Evolutionary conservation across 805 yeast genomes (phyloP).

Genomic region (Candida wancherniae): DNA sequence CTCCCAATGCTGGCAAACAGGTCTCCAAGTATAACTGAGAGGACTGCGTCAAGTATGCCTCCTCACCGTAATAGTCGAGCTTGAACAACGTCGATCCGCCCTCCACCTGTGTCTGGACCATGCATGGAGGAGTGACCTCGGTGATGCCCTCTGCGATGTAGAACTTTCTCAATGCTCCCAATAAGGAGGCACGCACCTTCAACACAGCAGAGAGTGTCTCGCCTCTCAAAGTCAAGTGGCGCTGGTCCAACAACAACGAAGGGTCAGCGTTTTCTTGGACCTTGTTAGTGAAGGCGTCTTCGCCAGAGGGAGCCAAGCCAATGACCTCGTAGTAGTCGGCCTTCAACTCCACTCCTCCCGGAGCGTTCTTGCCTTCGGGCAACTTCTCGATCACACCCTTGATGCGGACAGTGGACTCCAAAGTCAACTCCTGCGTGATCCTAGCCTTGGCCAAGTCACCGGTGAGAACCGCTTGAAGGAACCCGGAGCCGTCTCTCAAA

Average conservation of each 20-base stretch:
- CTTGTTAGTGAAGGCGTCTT: constrained; percentile 90
- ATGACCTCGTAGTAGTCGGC: constrained; percentile 87
- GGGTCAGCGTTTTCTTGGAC: constrained; percentile 94
- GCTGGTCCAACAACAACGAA: constrained; percentile 83
- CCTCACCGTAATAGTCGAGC: constrained; percentile 93
- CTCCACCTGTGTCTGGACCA: constrained; percentile 99
- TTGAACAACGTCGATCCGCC: constrained; percentile 97
- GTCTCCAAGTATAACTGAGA: constrained; percentile 97
- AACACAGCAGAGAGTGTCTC: constrained; percentile 88
- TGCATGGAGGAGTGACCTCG: constrained; percentile 98
- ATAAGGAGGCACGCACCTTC: constrained; percentile 85
- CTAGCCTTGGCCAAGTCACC: constrained; percentile 93
- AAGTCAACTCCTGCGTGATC: constrained; percentile 76
- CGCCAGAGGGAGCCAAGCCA: constrained; percentile 95
- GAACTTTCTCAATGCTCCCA: constrained; percentile 70
- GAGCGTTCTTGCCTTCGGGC: constrained; percentile 96
- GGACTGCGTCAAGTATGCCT: constrained; percentile 93
- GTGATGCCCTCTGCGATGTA: constrained; percentile 67
- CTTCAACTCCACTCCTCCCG: constrained; percentile 91
- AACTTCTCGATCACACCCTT: constrained; percentile 77
- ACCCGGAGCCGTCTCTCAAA: constrained; percentile 94
- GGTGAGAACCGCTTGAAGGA: constrained; percentile 74
- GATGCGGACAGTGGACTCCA: constrained; percentile 78
- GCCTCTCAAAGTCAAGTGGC: constrained; percentile 95
- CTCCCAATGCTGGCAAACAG: constrained; percentile 92